Conservation (phyloP, 2,329 filamentous ascomycete species). For the Alternaria conjuncta region DNA sequence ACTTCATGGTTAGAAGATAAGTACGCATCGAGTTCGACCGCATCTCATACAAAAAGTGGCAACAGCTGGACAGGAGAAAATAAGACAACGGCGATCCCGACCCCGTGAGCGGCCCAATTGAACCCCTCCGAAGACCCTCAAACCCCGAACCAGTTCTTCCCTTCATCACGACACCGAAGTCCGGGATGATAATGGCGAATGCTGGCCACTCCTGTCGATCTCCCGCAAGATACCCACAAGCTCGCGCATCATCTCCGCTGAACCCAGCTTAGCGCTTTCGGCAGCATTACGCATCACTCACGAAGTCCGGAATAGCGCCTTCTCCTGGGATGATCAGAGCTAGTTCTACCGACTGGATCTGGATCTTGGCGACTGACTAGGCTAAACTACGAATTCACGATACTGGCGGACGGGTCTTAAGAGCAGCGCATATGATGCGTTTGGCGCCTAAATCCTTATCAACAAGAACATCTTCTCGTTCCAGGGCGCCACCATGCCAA, state of each 20-base stretch:
- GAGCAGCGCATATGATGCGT: neutral
- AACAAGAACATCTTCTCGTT: neutral
- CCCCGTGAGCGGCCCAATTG: neutral
- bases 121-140: neutral
- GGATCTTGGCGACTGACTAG: neutral
- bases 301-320: neutral
- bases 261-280: slow-evolving; percentile 1
- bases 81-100: neutral
- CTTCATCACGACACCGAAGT: neutral
- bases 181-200: neutral
- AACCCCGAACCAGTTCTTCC: neutral
- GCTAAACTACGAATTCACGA: neutral
- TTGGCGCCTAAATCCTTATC: neutral
- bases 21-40: neutral
- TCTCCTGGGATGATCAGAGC: neutral
- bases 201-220: slow-evolving; percentile 1
- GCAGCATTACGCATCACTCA: neutral
- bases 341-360: neutral
- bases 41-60: neutral
- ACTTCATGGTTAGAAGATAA: neutral
- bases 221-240: slow-evolving; percentile 1
- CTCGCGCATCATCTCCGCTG: neutral
- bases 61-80: neutral
- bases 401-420: neutral
- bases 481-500: neutral